Evolutionary conservation across 495 filamentous ascomycete genomes (phyloP), one percentile per base, ranked within the genome.

Genomic region (Astrothelium macrocarpum): DNA sequence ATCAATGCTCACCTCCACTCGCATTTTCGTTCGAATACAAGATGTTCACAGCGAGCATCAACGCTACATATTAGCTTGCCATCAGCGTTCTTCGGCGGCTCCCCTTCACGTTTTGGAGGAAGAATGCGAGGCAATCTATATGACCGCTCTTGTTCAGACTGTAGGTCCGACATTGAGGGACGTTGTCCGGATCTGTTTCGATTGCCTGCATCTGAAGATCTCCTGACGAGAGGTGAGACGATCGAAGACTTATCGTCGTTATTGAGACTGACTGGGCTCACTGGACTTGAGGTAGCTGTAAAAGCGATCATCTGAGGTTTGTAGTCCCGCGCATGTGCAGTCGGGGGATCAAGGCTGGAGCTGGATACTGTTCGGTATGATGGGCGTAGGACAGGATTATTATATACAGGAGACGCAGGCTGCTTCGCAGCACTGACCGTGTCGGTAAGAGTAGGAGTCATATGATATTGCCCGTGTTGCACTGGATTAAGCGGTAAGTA

Each of bases 1-100:
- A 42, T 23, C 36, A 28, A 14, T 39, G 72, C 90, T 84, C 78
- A 93, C 90, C 83, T 90, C 90, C 90, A 96, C 79, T 96, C 91
- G 74, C 91, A 96, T 64, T 89, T 91, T 64, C 91, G 83, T 39
- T 82, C 77, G 69, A 96, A 95, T 5, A 78, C 83, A 18, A 81
- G 82, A 29, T 79, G 73, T 1, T 77, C 74, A 65, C 87, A 90
- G 25, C 83, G 82, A 1, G 76, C 73, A 63, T 83, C 59, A 26
- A 66, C 84, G 23, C 81, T 81, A 74, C 91, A 96, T 34, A 81
- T 78, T 64, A 85, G 90, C 66, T 87, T 83, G 12, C 85, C 85
- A n/a, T 89, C 78, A 1, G 73, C 60, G 70, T 90, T 90, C 75
- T 80, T 80, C 31, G 81, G 82, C 16, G 84, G 83, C 72, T 86